phyloP scores from a whole-genome alignment of 2,329 filamentous ascomycete species.

The Botrytis fragariae region DNA sequence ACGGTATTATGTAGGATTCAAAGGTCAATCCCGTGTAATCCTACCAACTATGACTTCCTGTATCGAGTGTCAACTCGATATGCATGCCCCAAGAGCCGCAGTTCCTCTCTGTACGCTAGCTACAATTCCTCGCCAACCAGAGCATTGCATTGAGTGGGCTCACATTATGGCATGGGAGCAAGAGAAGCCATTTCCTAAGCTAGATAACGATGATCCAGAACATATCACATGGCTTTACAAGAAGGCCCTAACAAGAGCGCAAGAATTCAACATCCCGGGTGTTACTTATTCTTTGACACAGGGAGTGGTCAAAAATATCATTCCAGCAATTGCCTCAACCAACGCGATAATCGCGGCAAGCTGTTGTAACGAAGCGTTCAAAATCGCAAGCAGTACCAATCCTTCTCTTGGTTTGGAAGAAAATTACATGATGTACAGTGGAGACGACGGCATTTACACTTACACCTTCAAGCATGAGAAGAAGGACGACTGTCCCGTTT shows the following conservation, averaged over 20 bases:
- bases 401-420: slow-evolving; percentile 74
- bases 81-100: slow-evolving; percentile 96
- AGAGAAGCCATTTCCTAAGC: slow-evolving; percentile 74
- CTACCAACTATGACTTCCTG: slow-evolving; percentile 91
- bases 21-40: slow-evolving; percentile 91
- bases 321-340: slow-evolving; percentile 94
- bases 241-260: slow-evolving; percentile 74
- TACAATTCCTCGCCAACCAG: slow-evolving; percentile 91
- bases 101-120: slow-evolving; percentile 96
- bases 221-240: slow-evolving; percentile 97
- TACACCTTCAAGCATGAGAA: slow-evolving; percentile 95
- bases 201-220: slow-evolving; percentile 94
- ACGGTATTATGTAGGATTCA: slow-evolving; percentile 65
- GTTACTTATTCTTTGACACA: slow-evolving; percentile 96
- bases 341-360: slow-evolving; percentile 95
- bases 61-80: slow-evolving; percentile 97
- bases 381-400: slow-evolving; percentile 81
- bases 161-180: slow-evolving; percentile 97
- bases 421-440: slow-evolving; percentile 99
- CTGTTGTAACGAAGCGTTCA: slow-evolving; percentile 96
- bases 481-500: slow-evolving; percentile 93
- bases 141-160: slow-evolving; percentile 98
- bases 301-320: slow-evolving; percentile 98
- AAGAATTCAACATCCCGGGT: slow-evolving; percentile 86
- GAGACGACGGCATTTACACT: slow-evolving; percentile 92